phyloP scores from a whole-genome alignment of 2,329 filamentous ascomycete genomes.

The Setomelanomma holmii region DNA sequence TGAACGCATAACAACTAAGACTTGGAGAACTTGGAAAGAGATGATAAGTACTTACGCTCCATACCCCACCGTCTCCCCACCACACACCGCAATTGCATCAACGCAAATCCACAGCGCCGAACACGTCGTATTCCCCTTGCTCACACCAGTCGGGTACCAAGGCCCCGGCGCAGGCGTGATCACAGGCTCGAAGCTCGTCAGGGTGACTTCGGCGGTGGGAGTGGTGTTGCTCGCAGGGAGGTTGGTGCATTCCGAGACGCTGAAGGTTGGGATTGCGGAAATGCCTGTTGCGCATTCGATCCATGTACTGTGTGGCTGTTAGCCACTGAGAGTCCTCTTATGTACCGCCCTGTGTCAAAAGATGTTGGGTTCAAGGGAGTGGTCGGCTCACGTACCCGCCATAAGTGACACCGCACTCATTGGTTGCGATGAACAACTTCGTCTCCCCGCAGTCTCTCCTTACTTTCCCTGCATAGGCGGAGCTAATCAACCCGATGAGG shows the following conservation, averaged over 20 bases:
- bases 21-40: no score
- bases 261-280: constrained; percentile 11
- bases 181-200: neutral
- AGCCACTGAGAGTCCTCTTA: neutral
- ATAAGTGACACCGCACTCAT: constrained; percentile 27
- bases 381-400: constrained; percentile 21
- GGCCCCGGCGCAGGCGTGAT: constrained; percentile 1
- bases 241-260: constrained; percentile 1
- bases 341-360: neutral
- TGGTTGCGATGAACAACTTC: constrained; percentile 26
- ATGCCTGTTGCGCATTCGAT: constrained; percentile 12
- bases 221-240: neutral
- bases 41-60: constrained; percentile 19
- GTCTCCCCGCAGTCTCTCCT: constrained; percentile 22
- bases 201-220: neutral
- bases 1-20: no score
- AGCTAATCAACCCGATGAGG: constrained; percentile 1
- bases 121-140: constrained; percentile 1
- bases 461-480: constrained; percentile 17
- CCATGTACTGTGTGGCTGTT: constrained; percentile 8
- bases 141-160: neutral
- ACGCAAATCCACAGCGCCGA: constrained; percentile 12
- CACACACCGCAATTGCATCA: constrained; percentile 13
- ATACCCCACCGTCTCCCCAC: constrained; percentile 1
- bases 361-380: neutral